Base-by-base conservation (phyloP, 2,329 filamentous ascomycete species). In the Penicillium sclerotigenum region DNA sequence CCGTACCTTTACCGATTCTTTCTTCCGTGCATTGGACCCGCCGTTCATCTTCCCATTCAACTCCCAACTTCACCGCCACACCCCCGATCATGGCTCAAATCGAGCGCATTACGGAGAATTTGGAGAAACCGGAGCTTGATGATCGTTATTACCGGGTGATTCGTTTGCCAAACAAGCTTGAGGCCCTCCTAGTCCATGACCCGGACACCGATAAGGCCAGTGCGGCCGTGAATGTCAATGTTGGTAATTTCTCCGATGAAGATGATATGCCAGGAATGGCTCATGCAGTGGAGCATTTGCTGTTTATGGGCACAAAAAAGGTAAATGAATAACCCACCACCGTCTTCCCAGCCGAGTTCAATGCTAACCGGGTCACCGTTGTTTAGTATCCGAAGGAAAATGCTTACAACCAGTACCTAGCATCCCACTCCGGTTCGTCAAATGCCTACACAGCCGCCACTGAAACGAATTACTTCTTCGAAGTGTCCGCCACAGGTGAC, bases 301-400 rank as follows among this genome's bases (percentile, higher is more conserved):
- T 99, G 24, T 99, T 99, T 79, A 97, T 99, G 94, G 94, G 94
- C 47, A 99, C 94, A 8, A 88, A 96, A 75, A 99, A 97, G 81
- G 86, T 87, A 73, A 61, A 73, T 62, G 16, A 26, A 26, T 24
- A 42, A 13, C 6, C 10, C 14, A 43, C 20, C 6, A 4, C 14
- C n/a, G 3, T 18, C 13, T 22, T 16, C 18, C 24, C n/a, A 34
- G 16, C 14, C 11, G 40, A 47, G 37, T 13, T n/a, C 18, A 40
- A 34, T 60, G 24, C 36, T 54, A 29, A 57, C 16, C 20, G 22
- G 24, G 58, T 56, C 43, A 37, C 8, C 28, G 42, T 33, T 37
- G 38, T 43, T 34, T 68, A 88, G 84, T 99, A 94, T 69, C 94
- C 94, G 0, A 84, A 87, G 71, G 93, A 97, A 76, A 97, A 99